Evolutionary conservation across 371 early-diverging fungal genomes (phyloP), one percentile per base, ranked within the genome.

Genomic region (Lichtheimia ornata): DNA sequence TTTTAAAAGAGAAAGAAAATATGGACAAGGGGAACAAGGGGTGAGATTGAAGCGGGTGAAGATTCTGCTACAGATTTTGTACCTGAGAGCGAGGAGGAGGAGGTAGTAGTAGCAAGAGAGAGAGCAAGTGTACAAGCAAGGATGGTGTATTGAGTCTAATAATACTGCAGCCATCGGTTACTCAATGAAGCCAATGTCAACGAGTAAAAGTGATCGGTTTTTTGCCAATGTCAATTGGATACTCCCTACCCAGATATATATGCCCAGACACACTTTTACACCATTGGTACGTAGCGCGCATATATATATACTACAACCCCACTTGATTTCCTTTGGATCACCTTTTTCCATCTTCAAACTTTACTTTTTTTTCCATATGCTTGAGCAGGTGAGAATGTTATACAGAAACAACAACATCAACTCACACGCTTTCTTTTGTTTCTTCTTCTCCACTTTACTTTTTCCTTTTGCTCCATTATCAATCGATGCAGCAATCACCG

Each of bases 351-450:
- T 35, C 35, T 35, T 35, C 35, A 35, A 35, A 35, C 35, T 35
- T 35, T 35, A 35, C 35, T 35, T 35, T 35, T 35, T 35, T 35
- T 35, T 35, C 35, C 35, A 35, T 35, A 62, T 65, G 59, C 51
- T 59, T 49, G 64, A 64, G 28, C 59, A 64, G 64, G 72, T 74
- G 66, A 71, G 35, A 58, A 58, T 27, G 35, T 25, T 20, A 43
- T 12, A 24, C 18, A 30, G 20, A 35, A 35, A 35, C 35, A 35
- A 35, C 35, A 9, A 35, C 11, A 35, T 35, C 35, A 35, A 11
- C 35, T 35, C 35, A 35, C 35, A 35, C 35, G 35, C 35, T 35
- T 35, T 35, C 35, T 35, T 35, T 35, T 35, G 7, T 30, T 35
- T 0, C 9, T 35, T 35, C 35, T 35, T 35, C 35, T 35, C 11